A percentile compares a stretch with the other conserved stretches of the same genome.
Conservation (phyloP, 169 alveolate species). For the Cyclospora cayetanensis region DNA sequence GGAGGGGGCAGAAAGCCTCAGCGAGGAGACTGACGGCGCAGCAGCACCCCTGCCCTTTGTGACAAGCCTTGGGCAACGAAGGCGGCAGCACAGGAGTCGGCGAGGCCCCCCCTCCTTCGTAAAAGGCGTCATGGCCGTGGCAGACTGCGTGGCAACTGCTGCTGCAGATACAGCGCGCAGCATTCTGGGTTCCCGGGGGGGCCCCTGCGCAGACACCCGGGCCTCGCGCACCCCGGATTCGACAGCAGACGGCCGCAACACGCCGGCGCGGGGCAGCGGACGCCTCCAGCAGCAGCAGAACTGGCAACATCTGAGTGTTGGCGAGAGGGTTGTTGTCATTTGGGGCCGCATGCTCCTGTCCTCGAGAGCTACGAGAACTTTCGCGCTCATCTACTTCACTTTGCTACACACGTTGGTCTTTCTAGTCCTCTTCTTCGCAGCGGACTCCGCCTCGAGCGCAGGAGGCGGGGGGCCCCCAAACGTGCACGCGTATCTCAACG, state of each 20-base stretch:
- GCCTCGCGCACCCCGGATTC: not conserved
- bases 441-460: not conserved
- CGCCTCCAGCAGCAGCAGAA: not conserved
- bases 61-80: not conserved
- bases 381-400: constrained; percentile 13
- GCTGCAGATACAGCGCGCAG: not conserved
- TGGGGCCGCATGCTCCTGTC: constrained; percentile 38
- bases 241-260: not conserved
- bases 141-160: constrained; percentile 14
- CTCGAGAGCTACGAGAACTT: not conserved
- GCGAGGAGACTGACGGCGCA: not conserved
- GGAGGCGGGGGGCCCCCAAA: not conserved
- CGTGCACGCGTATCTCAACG: not conserved
- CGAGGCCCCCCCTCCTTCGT: not conserved
- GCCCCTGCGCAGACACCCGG: not conserved
- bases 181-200: not conserved
- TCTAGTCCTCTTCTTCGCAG: not conserved
- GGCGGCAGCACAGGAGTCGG: not conserved
- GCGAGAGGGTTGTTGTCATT: constrained; percentile 4
- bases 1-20: no score
- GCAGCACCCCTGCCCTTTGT: not conserved
- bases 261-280: not conserved
- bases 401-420: constrained; percentile 27
- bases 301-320: not conserved
- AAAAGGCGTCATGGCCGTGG: not conserved